Evolutionary conservation across 768 basidiomycete species (phyloP), one percentile per base, ranked within the genome.

Genomic region (Lentinula aciculospora): DNA sequence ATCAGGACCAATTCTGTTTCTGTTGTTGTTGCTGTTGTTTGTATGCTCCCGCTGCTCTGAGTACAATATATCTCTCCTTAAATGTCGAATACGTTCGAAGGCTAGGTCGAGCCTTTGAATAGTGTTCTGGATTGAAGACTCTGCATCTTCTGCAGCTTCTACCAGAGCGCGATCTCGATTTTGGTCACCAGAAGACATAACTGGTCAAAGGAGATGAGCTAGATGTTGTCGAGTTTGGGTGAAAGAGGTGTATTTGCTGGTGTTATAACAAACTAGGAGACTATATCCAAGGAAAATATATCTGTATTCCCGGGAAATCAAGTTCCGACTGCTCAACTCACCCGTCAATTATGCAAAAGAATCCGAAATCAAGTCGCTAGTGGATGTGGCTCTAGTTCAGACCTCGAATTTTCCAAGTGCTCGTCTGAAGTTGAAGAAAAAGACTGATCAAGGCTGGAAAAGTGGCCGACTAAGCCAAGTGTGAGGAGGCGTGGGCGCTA

Each of bases 51-150:
- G 7, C 17, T 37, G 51, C 23, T 27, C 51, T 6, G 82, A 68
- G 58, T 74, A 72, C 51, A 77, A 68, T 34, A 85, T 73, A 60
- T 73, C 81, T 29, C 75, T 76, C 58, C 83, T 77, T 50, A 84
- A 76, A 67, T 80, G 77, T 49, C 76, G 75, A 64, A 85, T 79
- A 46, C 80, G 77, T 60, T 72, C 75, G 66, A 81, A 82, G 21
- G 81, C 83, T 34, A 76, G 74, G 55, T 83, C 80, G 37, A 84
- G 70, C 77, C 73, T 32, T 78, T 77, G 29, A 83, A 68, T 64
- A 63, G 55, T 75, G 46, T 66, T 66, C 56, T 73, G 74, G 48
- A 72, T 32, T 8, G 51, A 51, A 13, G 49, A 69, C 34, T 71
- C 68, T 40, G 57, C 56, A 39, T 61, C 70, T 19, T 60, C 62